Evolutionary conservation across 108 stramenopile genomes (phyloP).

Genomic region (Pseudonitzschia multiseries): DNA sequence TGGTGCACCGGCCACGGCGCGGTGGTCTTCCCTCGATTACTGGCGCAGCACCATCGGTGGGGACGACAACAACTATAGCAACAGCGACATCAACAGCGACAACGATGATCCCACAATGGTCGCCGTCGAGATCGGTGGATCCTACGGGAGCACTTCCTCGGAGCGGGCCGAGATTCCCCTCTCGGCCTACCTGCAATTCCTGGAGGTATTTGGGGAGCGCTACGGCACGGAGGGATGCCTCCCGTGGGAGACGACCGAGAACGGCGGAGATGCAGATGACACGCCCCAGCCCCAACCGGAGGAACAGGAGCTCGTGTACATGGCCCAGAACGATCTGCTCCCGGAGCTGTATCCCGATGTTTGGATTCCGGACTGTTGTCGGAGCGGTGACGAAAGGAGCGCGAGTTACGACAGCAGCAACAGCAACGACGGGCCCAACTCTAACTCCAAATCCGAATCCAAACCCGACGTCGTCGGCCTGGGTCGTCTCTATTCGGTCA

Average conservation of each 20-base stretch:
- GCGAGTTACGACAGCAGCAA: background rate
- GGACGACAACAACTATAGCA: slow-evolving; percentile 17
- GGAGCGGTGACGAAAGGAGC: slow-evolving; percentile 16
- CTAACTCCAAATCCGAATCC: no score
- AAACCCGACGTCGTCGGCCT: slow-evolving; percentile 58
- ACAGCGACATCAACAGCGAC: background rate
- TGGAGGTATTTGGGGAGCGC: slow-evolving; percentile 49
- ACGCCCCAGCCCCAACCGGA: slow-evolving; percentile 8
- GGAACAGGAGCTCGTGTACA: slow-evolving; percentile 66
- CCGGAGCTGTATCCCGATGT: slow-evolving; percentile 49
- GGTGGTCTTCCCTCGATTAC: slow-evolving; percentile 55
- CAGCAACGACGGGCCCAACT: no score
- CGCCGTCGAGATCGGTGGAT: slow-evolving; percentile 69
- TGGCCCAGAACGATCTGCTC: slow-evolving; percentile 80
- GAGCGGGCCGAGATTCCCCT: slow-evolving; percentile 47
- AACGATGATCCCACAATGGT: slow-evolving; percentile 5
- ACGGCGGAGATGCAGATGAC: background rate
- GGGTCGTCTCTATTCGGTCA: slow-evolving; percentile 62
- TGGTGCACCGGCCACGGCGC: slow-evolving; percentile 42
- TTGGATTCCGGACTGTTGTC: slow-evolving; percentile 55
- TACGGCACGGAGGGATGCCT: slow-evolving; percentile 32
- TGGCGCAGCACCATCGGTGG: slow-evolving; percentile 40
- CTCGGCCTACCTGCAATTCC: slow-evolving; percentile 66
- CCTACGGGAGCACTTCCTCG: slow-evolving; percentile 34
- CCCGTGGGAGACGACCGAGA: background rate